A percentile compares a stretch with the other conserved stretches of the same genome.
Conservation (phyloP, 495 filamentous ascomycete species). For the Tuber indicum region DNA sequence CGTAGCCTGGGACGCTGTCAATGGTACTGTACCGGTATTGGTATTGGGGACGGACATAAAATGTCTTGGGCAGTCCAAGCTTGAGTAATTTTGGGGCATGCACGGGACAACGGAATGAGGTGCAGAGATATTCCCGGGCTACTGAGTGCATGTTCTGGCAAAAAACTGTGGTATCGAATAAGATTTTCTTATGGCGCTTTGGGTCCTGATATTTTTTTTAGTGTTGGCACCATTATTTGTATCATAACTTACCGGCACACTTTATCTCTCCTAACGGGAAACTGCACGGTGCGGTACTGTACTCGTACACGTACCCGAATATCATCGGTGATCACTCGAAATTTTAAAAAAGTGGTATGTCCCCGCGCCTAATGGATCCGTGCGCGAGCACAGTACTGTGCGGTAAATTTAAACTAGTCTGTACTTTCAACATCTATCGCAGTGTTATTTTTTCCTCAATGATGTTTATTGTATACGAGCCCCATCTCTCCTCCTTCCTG, state of each 20-base stretch:
- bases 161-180: background rate
- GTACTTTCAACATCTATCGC: too few species aligned
- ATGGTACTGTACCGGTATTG: background rate
- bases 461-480: too few species aligned
- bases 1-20: background rate
- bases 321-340: background rate
- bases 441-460: too few species aligned
- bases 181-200: background rate
- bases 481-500: too few species aligned
- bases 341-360: background rate
- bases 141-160: background rate
- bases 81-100: background rate
- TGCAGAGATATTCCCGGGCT: background rate
- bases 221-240: background rate
- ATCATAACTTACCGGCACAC: background rate
- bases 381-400: background rate
- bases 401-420: too few species aligned
- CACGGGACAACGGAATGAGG: too few species aligned
- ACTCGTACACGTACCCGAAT: too few species aligned
- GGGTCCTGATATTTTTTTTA: too few species aligned
- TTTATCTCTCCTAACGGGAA: background rate
- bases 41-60: background rate
- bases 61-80: background rate
- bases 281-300: background rate
- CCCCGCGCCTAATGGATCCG: background rate